Percentiles rank a stretch among this genome's conserved stretches.
phyloP scores from a whole-genome alignment of 176 grass and related monocot genomes.

The Bothriochloa decipiens region DNA sequence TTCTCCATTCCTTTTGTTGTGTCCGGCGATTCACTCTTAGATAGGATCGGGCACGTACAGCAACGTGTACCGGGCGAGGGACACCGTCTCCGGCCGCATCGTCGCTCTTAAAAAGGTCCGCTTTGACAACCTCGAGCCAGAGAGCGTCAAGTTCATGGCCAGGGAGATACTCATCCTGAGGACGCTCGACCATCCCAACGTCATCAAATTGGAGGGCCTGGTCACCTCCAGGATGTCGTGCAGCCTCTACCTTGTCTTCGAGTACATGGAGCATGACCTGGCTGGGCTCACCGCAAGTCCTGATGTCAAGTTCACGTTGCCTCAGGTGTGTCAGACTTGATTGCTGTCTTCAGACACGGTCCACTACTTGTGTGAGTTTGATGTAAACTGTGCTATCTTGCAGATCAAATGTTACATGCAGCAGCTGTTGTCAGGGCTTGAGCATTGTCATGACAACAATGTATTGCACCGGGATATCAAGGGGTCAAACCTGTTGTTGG shows the following conservation, averaged over 20 bases:
- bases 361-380: slow-evolving; percentile 17
- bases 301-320: slow-evolving; percentile 51
- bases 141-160: slow-evolving; percentile 65
- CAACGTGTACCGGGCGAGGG: slow-evolving; percentile 60
- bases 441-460: slow-evolving; percentile 57
- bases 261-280: slow-evolving; percentile 68
- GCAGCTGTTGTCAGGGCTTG: slow-evolving; percentile 55
- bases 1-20: neutral
- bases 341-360: neutral
- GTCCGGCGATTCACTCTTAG: slow-evolving; percentile 40
- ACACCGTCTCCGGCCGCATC: slow-evolving; percentile 43
- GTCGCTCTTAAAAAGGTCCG: slow-evolving; percentile 63
- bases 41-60: slow-evolving; percentile 67
- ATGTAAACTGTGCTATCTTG: slow-evolving; percentile 5
- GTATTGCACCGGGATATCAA: slow-evolving; percentile 67
- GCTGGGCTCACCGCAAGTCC: slow-evolving; percentile 51
- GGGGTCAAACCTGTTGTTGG: slow-evolving; percentile 60
- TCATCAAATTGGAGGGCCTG: slow-evolving; percentile 57
- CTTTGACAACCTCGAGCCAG: slow-evolving; percentile 51
- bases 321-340: slow-evolving; percentile 38
- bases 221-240: slow-evolving; percentile 64
- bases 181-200: slow-evolving; percentile 57
- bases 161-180: slow-evolving; percentile 60
- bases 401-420: slow-evolving; percentile 67
- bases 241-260: slow-evolving; percentile 57